A percentile compares a stretch with the other conserved stretches of the same genome.
Evolutionary conservation across 2,329 filamentous ascomycete species (phyloP).

Genomic region (Ceratocystiopsis minuta): DNA sequence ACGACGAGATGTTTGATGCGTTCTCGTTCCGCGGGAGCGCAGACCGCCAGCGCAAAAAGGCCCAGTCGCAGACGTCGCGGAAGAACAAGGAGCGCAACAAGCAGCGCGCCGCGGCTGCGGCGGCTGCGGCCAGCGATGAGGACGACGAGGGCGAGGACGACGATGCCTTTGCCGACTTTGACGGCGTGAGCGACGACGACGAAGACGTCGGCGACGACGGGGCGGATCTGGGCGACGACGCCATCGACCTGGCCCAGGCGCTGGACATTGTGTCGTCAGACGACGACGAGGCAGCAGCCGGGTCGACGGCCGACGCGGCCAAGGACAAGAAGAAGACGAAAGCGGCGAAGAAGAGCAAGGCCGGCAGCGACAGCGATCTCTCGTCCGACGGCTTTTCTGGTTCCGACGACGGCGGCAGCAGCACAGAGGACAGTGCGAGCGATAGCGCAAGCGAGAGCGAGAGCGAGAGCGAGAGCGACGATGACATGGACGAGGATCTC

Average conservation of each 20-base stretch:
- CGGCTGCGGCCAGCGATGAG: constrained; percentile 25
- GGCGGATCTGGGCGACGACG: constrained; percentile 35
- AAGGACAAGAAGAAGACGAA: background rate
- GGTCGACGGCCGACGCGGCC: constrained; percentile 8
- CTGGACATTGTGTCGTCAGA: constrained; percentile 36
- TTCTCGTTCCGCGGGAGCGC: constrained; percentile 39
- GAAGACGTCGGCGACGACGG: constrained; percentile 40
- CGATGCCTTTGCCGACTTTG: background rate
- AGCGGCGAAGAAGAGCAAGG: background rate
- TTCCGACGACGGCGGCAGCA: background rate
- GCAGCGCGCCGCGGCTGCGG: constrained; percentile 29
- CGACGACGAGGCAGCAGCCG: constrained; percentile 29
- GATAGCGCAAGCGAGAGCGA: constrained; percentile 43
- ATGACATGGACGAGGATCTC: constrained; percentile 21
- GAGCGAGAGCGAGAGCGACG: constrained; percentile 22
- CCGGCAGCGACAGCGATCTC: background rate
- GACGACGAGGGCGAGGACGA: background rate
- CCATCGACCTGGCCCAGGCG: constrained; percentile 39
- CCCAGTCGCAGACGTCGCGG: constrained; percentile 18
- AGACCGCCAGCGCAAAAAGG: constrained; percentile 14
- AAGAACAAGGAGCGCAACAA: constrained; percentile 18
- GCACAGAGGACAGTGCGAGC: background rate
- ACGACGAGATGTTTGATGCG: constrained; percentile 68
- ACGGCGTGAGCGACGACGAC: constrained; percentile 15
- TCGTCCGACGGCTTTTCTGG: constrained; percentile 1